phyloP scores from a whole-genome alignment of 2,329 filamentous ascomycete species.

The Teratosphaeria pseudoeucalypti region DNA sequence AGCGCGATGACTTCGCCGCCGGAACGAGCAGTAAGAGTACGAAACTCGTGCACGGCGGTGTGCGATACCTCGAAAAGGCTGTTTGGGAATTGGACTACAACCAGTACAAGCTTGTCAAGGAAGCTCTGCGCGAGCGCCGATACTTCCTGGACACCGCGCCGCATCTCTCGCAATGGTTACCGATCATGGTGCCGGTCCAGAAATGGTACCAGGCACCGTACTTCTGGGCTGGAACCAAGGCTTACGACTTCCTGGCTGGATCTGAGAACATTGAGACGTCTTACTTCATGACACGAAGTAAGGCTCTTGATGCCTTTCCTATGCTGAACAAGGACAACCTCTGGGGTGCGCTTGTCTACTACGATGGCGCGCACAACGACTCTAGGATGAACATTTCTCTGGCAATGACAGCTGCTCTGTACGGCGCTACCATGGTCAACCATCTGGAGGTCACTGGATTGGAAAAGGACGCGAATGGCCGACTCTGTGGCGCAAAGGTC shows the following conservation, averaged over 20 bases:
- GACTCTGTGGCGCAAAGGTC: conserved; percentile 61
- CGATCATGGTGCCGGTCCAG: conserved; percentile 73
- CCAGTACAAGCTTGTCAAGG: conserved; percentile 66
- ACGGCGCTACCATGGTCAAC: conserved; percentile 73
- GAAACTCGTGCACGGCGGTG: conserved; percentile 76
- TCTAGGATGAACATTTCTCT: conserved; percentile 86
- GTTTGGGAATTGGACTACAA: conserved; percentile 77
- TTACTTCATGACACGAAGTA: conserved; percentile 78
- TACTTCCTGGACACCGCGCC: conserved; percentile 77
- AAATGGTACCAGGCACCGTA: conserved; percentile 78
- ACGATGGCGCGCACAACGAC: conserved; percentile 86
- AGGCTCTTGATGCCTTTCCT: conserved; percentile 76
- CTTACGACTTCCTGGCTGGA: conserved; percentile 76
- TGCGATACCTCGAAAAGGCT: conserved; percentile 77
- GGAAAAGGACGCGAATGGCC: conserved; percentile 62
- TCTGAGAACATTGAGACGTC: conserved; percentile 81
- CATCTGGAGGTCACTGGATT: conserved; percentile 71
- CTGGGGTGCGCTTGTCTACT: conserved; percentile 77
- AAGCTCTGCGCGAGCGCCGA: conserved; percentile 70
- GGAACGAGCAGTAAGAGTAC: conserved; percentile 82
- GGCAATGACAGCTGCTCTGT: conserved; percentile 79
- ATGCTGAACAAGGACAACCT: conserved; percentile 75
- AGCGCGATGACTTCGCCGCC: conserved; percentile 72
- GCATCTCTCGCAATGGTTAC: conserved; percentile 69
- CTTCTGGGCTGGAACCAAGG: conserved; percentile 68